Evolutionary conservation across 129 eudicot species (phyloP), one percentile per base, ranked within the genome.

Genomic region (Centrapalus pauciflorus): DNA sequence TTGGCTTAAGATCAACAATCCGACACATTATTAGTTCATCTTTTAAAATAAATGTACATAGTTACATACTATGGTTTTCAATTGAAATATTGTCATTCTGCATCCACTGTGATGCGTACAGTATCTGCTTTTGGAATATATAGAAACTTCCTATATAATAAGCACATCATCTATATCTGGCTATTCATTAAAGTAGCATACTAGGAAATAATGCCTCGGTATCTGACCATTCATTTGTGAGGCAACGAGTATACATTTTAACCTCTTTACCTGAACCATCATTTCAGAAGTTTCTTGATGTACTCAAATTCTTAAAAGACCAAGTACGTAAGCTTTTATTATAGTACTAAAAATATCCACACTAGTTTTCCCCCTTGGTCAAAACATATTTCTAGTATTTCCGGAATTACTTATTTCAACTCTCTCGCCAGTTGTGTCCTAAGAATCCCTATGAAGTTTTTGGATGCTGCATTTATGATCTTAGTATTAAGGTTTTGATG

Each of bases 101-200:
- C 43, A n/a, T 5, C 2, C 14, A 40, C 12, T 35, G 29, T 0
- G 33, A 41, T 43, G 75, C 59, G 27, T 17, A 26, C 17, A 0
- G 21, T 38, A 38, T 17, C 17, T 29, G 11, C 66, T 43, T 11
- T 40, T 69, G 23, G 8, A 34, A 35, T 68, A 35, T 55, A 34
- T 69, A 41, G 43, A 55, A 55, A 38, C 74, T 28, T 32, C 30
- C 52, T 17, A 45, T 46, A 45, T 17, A 46, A 46, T 41, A 46
- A 45, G 16, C 27, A 50, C 17, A 3, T 19, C 29, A 19, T 45
- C 27, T 7, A 19, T 63, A 43, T 43, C 12, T 27, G 70, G 28
- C 41, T 64, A 65, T 65, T 9, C 16, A 23, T 29, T 65, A 65
- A 63, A 25, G 54, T 24, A 54, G 27, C 51, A 34, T 35, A 25